Base-by-base conservation (phyloP, 164 flowering plant genomes). In the Umbellularia californica region DNA sequence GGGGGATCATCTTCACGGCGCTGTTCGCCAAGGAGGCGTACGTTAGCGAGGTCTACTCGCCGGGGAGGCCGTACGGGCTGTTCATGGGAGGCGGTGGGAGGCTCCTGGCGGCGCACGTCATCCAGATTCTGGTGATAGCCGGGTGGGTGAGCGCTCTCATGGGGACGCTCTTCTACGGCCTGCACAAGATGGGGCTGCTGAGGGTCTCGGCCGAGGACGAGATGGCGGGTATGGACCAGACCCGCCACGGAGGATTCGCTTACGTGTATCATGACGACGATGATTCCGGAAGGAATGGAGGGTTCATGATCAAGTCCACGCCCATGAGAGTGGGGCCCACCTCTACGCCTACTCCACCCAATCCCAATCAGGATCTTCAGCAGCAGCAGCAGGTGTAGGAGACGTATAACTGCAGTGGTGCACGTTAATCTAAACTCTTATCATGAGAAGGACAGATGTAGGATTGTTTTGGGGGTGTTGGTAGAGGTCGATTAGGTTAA, bases 231-330 rank as follows among this genome's bases (percentile, higher is more conserved):
- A 89, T 92, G 93, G 97, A 92, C 71, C 17, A 86, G 79, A 89
- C 97, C 71, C 82, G 97, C 47, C 97, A 90, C 52, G 95, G 97
- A 2, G 97, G 97, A 0, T 86, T 86, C 47, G 97, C 97, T 19
- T 91, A 91, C 68, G 78, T 73, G 1, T 87, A 85, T 69, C 84
- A 85, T 25, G 90, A 83, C 1, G 88, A 78, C 0, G 88, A 81
- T 19, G 85, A 63, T 5, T 7, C 50, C 3, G 52, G 14, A 0
- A 66, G 17, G 35, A 69, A 69, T 33, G 69, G 50, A 5, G 79
- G 75, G 64, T 74, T 80, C 41, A 52, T 22, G 70, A 3, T 81
- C 71, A 73, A 62, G 24, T 62, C 23, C 62, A 7, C 72, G 3
- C 62, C 60, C 5, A n/a, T 35, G 70, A 73, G 23, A 33, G 74